phyloP scores from a whole-genome alignment of 805 yeast genomes.

The Ogataea minuta region DNA sequence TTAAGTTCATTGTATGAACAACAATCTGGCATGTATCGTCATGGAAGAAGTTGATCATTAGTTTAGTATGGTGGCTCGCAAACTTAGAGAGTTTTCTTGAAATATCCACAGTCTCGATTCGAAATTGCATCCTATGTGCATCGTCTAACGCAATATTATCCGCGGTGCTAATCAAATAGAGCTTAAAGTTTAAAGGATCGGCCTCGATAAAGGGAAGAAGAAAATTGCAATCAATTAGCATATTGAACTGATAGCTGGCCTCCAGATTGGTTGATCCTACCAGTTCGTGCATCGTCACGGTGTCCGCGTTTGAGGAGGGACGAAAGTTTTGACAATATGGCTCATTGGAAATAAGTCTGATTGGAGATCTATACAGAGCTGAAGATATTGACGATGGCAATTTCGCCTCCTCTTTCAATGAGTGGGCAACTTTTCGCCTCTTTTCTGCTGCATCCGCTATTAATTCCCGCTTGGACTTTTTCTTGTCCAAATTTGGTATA shows the following conservation, averaged over 20 bases:
- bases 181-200: slow-evolving; percentile 21
- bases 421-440: slow-evolving; percentile 11
- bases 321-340: slow-evolving; percentile 22
- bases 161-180: slow-evolving; percentile 31
- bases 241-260: slow-evolving; percentile 34
- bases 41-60: slow-evolving; percentile 56
- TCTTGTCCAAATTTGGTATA: neutral
- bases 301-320: slow-evolving; percentile 26
- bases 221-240: slow-evolving; percentile 31
- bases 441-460: slow-evolving; percentile 26
- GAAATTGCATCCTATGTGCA: slow-evolving; percentile 21
- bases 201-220: slow-evolving; percentile 24
- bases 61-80: slow-evolving; percentile 62
- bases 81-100: slow-evolving; percentile 29
- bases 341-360: slow-evolving; percentile 26
- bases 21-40: slow-evolving; percentile 49
- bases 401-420: neutral
- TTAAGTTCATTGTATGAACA: slow-evolving; percentile 59
- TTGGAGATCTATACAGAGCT: slow-evolving; percentile 22
- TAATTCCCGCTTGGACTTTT: slow-evolving; percentile 17
- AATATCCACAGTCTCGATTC: slow-evolving; percentile 31
- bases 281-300: slow-evolving; percentile 28
- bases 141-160: slow-evolving; percentile 36
- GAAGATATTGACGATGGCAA: neutral
- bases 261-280: slow-evolving; percentile 25